Evolutionary conservation across 2,329 filamentous ascomycete genomes (phyloP).

Genomic region (Cercospora brassicicola): DNA sequence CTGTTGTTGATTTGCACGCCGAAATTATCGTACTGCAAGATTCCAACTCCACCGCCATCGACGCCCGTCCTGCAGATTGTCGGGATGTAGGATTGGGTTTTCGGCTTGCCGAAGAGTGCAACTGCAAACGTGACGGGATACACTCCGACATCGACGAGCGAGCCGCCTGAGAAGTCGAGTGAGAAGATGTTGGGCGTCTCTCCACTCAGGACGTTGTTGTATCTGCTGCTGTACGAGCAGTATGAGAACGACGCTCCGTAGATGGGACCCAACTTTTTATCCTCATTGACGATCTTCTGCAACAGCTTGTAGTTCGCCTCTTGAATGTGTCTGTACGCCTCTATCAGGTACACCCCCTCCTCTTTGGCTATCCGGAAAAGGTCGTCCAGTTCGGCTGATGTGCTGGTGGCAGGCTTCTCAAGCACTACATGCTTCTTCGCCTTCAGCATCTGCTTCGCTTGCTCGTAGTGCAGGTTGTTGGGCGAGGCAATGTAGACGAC

Average conservation of each 20-base stretch:
- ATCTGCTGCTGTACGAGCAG: slow-evolving; percentile 49
- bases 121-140: slow-evolving; percentile 52
- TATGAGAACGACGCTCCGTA: slow-evolving; percentile 49
- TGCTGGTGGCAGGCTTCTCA: slow-evolving; percentile 53
- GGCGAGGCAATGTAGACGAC: slow-evolving; percentile 53
- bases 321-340: slow-evolving; percentile 53
- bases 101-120: slow-evolving; percentile 50
- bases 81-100: slow-evolving; percentile 45
- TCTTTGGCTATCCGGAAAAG: slow-evolving; percentile 46
- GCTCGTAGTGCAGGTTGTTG: slow-evolving; percentile 50
- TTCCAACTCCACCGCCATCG: slow-evolving; percentile 49
- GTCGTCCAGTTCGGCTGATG: slow-evolving; percentile 44
- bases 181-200: slow-evolving; percentile 53
- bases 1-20: slow-evolving; percentile 46
- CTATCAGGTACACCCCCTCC: slow-evolving; percentile 48
- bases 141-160: slow-evolving; percentile 51
- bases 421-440: slow-evolving; percentile 52
- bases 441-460: slow-evolving; percentile 46
- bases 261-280: slow-evolving; percentile 44
- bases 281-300: slow-evolving; percentile 39
- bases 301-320: slow-evolving; percentile 52
- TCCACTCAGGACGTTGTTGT: slow-evolving; percentile 50
- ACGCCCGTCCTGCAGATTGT: slow-evolving; percentile 48
- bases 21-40: slow-evolving; percentile 48
- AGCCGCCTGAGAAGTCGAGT: slow-evolving; percentile 50